Conservation (phyloP, 441 rosid species). For the Eruca vesicaria region DNA sequence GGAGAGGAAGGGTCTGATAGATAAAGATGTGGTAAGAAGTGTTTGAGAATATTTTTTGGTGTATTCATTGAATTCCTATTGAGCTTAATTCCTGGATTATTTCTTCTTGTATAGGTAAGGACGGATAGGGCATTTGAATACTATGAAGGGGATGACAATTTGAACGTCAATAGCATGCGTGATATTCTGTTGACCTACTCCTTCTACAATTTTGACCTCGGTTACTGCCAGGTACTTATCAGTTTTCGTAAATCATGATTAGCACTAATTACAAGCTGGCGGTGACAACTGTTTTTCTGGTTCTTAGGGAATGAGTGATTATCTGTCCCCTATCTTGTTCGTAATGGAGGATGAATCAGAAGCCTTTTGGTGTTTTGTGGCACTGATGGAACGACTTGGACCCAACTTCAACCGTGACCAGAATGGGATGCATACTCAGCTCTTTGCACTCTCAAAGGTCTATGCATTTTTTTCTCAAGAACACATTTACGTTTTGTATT, state of each 20-base stretch:
- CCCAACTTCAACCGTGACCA: constrained; percentile 99
- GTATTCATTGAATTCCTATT: background rate
- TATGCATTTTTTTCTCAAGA: background rate
- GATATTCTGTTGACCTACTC: constrained; percentile 92
- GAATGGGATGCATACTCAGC: constrained; percentile 98
- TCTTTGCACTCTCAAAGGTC: constrained; percentile 95
- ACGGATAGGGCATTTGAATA: constrained; percentile 82
- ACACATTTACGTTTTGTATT: background rate
- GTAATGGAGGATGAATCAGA: constrained; percentile 90
- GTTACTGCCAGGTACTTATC: constrained; percentile 91
- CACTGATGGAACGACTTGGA: constrained; percentile 93
- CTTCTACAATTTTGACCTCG: constrained; percentile 96
- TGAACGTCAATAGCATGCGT: constrained; percentile 70
- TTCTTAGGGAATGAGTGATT: constrained; percentile 95
- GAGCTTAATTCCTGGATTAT: constrained; percentile 4
- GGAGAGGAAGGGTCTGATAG: constrained; percentile 92
- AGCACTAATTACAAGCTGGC: constrained; percentile 7
- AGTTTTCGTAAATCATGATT: constrained; percentile 2
- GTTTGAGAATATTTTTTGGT: constrained; percentile 8
- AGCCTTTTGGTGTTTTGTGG: constrained; percentile 97
- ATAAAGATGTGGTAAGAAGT: constrained; percentile 90
- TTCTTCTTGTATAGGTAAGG: constrained; percentile 67
- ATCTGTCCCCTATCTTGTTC: constrained; percentile 86
- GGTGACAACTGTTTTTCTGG: background rate
- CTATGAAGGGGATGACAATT: constrained; percentile 93